Percentiles rank a stretch among this genome's conserved stretches.
Conservation (phyloP, 1,284 basidiomycete species). For the Rhodotorula sp. region DNA sequence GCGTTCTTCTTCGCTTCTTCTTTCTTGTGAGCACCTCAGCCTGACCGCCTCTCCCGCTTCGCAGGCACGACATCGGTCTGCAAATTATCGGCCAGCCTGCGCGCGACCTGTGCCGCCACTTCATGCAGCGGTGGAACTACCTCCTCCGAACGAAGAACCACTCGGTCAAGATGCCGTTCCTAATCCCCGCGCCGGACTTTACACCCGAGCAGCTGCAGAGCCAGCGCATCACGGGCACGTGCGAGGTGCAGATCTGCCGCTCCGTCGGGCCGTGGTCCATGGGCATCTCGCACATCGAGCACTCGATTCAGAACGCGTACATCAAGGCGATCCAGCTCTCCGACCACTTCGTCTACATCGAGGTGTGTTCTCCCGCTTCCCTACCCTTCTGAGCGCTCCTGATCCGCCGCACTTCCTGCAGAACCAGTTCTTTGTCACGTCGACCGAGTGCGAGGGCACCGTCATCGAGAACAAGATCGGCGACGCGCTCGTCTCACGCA, state of each 20-base stretch:
- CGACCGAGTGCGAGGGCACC: slow-evolving; percentile 83
- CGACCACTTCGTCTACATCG: slow-evolving; percentile 87
- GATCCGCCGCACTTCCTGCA: not conserved
- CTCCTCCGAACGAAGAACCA: slow-evolving; percentile 94
- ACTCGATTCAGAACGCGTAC: slow-evolving; percentile 59
- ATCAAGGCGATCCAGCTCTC: slow-evolving; percentile 84
- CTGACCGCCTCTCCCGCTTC: not conserved
- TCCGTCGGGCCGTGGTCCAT: slow-evolving; percentile 96
- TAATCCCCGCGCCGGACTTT: slow-evolving; percentile 92
- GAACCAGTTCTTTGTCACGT: slow-evolving; percentile 98
- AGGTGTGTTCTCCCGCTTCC: not conserved
- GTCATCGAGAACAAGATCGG: slow-evolving; percentile 92
- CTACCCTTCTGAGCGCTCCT: not conserved
- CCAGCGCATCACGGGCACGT: slow-evolving; percentile 88
- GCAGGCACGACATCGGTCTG: slow-evolving; percentile 91
- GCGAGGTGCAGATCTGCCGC: slow-evolving; percentile 95
- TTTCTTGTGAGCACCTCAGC: too few species aligned
- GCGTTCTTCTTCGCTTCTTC: slow-evolving; percentile 42
- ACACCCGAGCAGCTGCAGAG: slow-evolving; percentile 75
- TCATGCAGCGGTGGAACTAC: slow-evolving; percentile 93
- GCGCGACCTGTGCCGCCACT: slow-evolving; percentile 91
- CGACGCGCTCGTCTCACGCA: slow-evolving; percentile 88
- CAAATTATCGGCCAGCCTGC: slow-evolving; percentile 97
- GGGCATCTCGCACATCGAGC: slow-evolving; percentile 83
- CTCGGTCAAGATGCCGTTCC: slow-evolving; percentile 85